Evolutionary conservation across 2,329 filamentous ascomycete species (phyloP).

Genomic region (Claviceps sp.): DNA sequence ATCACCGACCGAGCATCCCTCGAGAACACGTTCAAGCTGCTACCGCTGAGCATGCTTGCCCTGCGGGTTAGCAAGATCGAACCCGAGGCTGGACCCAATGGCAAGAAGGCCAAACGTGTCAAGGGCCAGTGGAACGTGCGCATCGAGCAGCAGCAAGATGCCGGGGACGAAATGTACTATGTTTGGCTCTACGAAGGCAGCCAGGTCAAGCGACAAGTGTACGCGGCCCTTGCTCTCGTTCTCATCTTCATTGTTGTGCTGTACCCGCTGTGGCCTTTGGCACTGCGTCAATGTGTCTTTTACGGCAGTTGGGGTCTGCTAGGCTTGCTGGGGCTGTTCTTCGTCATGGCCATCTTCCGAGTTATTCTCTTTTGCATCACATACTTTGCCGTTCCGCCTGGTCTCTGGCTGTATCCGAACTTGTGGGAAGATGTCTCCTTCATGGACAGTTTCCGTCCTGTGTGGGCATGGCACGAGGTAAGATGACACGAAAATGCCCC

Average conservation of each 20-base stretch:
- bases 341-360: constrained; percentile 93
- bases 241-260: constrained; percentile 80
- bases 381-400: constrained; percentile 70
- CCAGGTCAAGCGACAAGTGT: constrained; percentile 87
- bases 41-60: constrained; percentile 87
- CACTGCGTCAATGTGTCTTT: constrained; percentile 87
- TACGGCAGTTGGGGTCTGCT: constrained; percentile 93
- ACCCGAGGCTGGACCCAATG: constrained; percentile 48
- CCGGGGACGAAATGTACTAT: constrained; percentile 78
- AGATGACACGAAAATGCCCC: constrained; percentile 17
- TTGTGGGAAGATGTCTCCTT: constrained; percentile 98
- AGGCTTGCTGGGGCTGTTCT: constrained; percentile 82
- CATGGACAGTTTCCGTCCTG: constrained; percentile 87
- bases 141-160: constrained; percentile 93
- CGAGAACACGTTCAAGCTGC: constrained; percentile 87
- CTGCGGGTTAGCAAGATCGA: constrained; percentile 70
- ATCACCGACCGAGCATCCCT: constrained; percentile 80
- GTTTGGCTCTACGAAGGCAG: constrained; percentile 92
- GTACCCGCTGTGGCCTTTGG: constrained; percentile 91
- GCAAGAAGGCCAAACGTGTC: constrained; percentile 71
- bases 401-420: constrained; percentile 97
- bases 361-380: constrained; percentile 90
- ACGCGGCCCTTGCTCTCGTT: constrained; percentile 70
- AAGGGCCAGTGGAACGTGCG: constrained; percentile 95
- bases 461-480: constrained; percentile 98